These are phyloP conservation scores for Boletus vermiculosoides DNA, from an alignment of 768 basidiomycete genomes.

Conservation along the genomic window DNA sequence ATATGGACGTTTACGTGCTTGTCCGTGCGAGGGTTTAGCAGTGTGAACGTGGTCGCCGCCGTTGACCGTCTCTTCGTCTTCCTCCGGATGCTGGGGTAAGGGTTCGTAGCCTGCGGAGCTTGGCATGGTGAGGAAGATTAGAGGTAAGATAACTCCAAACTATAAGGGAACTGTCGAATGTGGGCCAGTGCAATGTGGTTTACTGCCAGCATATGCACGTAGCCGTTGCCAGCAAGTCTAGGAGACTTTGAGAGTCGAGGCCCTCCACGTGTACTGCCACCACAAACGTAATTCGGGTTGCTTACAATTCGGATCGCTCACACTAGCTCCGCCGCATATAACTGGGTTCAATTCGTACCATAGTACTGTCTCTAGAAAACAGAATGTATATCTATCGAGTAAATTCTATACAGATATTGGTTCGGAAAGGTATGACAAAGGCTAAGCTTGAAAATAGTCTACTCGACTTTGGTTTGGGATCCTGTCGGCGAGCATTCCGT, in stretches of 20 bases:
- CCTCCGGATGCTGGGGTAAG: slow-evolving; percentile 41
- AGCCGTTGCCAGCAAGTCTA: not conserved
- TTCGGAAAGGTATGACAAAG: not conserved
- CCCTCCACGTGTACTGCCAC: slow-evolving; percentile 23
- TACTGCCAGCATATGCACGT: slow-evolving; percentile 14
- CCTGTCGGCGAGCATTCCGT: not conserved
- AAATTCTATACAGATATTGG: not conserved
- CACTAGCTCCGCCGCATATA: not conserved
- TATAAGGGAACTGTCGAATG: slow-evolving; percentile 3
- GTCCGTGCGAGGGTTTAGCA: slow-evolving; percentile 27
- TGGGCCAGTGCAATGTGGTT: slow-evolving; percentile 16
- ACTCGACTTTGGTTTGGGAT: not conserved
- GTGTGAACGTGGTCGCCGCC: slow-evolving; percentile 30
- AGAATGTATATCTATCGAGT: not conserved
- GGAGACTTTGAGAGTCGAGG: slow-evolving; percentile 3
- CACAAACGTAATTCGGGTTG: slow-evolving; percentile 3
- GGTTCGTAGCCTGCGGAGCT: slow-evolving; percentile 47
- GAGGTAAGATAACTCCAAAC: not conserved
- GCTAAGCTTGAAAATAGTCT: not conserved
- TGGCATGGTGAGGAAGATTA: slow-evolving; percentile 35
- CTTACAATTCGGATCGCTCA: too few species aligned
- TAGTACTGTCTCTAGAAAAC: not conserved
- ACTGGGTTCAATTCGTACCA: not conserved
- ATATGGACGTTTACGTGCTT: slow-evolving; percentile 32
- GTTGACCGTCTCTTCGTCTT: slow-evolving; percentile 39